These are phyloP conservation scores for Panellus pusillus DNA, from an alignment of 768 basidiomycete genomes.

Conservation along the genomic window DNA sequence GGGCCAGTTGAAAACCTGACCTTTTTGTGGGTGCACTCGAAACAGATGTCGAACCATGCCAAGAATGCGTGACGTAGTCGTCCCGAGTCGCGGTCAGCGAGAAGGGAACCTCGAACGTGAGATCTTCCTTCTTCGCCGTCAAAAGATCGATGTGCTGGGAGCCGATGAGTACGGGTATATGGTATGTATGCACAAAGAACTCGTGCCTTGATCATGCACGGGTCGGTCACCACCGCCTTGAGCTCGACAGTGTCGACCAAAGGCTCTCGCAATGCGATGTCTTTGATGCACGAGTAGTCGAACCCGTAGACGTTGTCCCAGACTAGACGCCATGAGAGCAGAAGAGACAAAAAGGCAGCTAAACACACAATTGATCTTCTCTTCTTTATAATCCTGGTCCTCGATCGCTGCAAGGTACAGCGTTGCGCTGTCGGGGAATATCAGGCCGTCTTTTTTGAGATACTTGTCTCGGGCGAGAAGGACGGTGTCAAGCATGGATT, in stretches of 20 bases:
- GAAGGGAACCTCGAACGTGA: constrained; percentile 83
- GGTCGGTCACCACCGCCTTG: constrained; percentile 92
- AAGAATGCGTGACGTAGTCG: constrained; percentile 98
- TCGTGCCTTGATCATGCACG: constrained; percentile 81
- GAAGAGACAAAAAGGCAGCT: not conserved
- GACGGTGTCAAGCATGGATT: constrained; percentile 99
- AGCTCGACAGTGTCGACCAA: constrained; percentile 99
- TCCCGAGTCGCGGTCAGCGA: constrained; percentile 78
- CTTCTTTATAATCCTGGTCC: constrained; percentile 99
- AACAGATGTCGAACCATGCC: constrained; percentile 97
- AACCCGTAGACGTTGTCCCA: constrained; percentile 99
- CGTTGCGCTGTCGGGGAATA: constrained; percentile 95
- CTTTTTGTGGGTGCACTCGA: constrained; percentile 94
- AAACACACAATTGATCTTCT: constrained; percentile 96
- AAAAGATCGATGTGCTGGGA: constrained; percentile 81
- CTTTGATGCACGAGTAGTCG: constrained; percentile 99
- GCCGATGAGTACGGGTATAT: not conserved
- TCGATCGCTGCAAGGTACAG: constrained; percentile 96
- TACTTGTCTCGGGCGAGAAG: constrained; percentile 96
- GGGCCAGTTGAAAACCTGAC: constrained; percentile 97
- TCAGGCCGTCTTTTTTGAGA: constrained; percentile 84
- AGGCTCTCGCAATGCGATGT: constrained; percentile 94
- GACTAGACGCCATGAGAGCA: constrained; percentile 49
- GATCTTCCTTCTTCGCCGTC: constrained; percentile 93
- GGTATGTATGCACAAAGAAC: not conserved